phyloP scores from a whole-genome alignment of 192 early-diverging fungal species.

The Diversispora eburnea region DNA sequence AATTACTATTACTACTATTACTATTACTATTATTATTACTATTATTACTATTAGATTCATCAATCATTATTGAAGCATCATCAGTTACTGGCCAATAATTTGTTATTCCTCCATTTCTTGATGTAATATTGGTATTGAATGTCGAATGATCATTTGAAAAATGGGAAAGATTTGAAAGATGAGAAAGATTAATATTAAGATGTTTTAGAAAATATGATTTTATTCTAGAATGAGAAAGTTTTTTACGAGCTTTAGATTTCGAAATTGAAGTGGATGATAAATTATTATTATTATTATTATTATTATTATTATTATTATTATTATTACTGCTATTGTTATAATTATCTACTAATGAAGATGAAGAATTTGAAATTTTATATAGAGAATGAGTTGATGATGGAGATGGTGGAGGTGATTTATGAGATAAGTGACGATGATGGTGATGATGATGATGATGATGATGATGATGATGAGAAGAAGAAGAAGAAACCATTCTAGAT shows the following conservation, averaged over 20 bases:
- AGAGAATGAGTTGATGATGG: background rate
- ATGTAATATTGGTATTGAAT: background rate
- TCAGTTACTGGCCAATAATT: conserved; percentile 29
- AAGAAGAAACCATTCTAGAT: too few species aligned
- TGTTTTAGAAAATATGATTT: conserved; percentile 25
- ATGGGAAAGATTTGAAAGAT: too few species aligned
- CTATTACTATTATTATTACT: background rate
- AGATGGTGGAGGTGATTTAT: background rate
- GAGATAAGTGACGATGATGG: too few species aligned
- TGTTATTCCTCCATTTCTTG: background rate
- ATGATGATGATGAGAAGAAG: too few species aligned
- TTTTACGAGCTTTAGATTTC: background rate
- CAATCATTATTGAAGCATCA: background rate
- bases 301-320: background rate
- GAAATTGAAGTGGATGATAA: background rate
- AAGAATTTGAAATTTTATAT: background rate
- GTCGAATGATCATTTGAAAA: too few species aligned
- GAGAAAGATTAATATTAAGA: background rate
- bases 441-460: too few species aligned
- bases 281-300: too few species aligned
- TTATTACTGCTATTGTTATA: background rate
- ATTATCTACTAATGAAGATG: background rate
- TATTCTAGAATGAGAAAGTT: conserved; percentile 13
- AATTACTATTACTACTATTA: background rate
- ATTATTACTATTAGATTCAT: background rate